Evolutionary conservation across 2,329 filamentous ascomycete species (phyloP), one percentile per base, ranked within the genome.

Genomic region (Thermoascus crustaceus): DNA sequence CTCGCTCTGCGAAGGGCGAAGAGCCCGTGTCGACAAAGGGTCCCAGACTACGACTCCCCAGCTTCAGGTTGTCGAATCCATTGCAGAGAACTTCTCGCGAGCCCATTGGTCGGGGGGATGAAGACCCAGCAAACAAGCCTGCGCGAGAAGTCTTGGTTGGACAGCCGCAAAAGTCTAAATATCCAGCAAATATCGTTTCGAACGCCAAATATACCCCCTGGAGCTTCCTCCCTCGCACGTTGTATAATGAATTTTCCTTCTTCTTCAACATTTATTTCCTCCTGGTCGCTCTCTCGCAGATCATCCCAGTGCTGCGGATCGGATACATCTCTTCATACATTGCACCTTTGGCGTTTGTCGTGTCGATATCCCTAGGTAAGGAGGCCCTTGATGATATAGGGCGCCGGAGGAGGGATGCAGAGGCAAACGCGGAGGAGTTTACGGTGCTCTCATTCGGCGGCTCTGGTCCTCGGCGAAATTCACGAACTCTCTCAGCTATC

Each of bases 181-280:
- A 89, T 58, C 89, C 91, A 7, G 78, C 84, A 6, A 98, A 98
- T 60, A 75, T 86, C 38, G 76, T 98, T 32, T 96, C 89, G 22
- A 96, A 98, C 58, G 89, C 91, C 37, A 98, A 96, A 71, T 98
- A 98, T 61, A 96, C 89, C 19, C 79, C 88, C 1, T 82, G 88
- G 68, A 94, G 84, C 34, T 98, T 98, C 61, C 73, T 98, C 9
- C 93, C 93, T 2, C 73, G 89, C 34, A 98, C 91, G 0, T 70
- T 98, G 14, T 98, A 95, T 64, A 96, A 96, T 65, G 91, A 98
- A 57, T 98, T 98, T 59, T 95, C 89, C 40, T 98, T 96, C 69
- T 98, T 98, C 66, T 94, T 98, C 72, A 98, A 98, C 72, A 85
- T 96, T 71, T 98, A 98, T 60, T 98, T 98, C 60, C 71, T 98